These are phyloP conservation scores for Nemania sp. DNA, from an alignment of 2,329 filamentous ascomycete genomes.

Conservation along the genomic window DNA sequence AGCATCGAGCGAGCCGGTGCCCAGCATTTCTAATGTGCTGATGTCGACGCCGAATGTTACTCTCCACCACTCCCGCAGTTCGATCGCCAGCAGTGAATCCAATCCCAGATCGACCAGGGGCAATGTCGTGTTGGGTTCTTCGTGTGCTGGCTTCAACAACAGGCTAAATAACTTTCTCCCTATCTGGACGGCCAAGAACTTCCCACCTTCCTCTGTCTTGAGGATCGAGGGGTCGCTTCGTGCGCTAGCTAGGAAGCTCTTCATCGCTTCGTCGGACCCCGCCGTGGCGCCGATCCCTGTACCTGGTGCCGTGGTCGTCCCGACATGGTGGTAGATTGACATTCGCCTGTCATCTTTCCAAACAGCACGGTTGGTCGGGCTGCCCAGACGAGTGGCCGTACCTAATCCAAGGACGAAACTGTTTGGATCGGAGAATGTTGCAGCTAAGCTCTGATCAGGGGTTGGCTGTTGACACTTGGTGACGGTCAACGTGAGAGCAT, in stretches of 20 bases:
- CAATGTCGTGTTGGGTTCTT: background rate
- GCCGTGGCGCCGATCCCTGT: background rate
- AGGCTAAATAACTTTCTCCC: background rate
- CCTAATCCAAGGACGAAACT: background rate
- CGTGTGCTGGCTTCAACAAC: background rate
- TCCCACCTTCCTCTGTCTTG: background rate
- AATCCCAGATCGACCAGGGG: conserved; percentile 9
- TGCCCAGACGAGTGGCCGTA: background rate
- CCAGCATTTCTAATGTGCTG: conserved; percentile 10
- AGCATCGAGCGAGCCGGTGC: too few species aligned
- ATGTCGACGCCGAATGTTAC: conserved; percentile 16
- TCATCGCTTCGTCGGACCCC: background rate
- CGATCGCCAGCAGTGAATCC: conserved; percentile 24
- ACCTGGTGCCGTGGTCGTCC: background rate
- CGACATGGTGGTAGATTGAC: background rate
- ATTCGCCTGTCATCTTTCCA: background rate
- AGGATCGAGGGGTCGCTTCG: background rate
- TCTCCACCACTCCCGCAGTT: conserved; percentile 48
- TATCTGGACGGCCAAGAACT: background rate
- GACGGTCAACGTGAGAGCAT: too few species aligned
- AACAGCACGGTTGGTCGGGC: background rate
- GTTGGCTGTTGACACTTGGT: too few species aligned
- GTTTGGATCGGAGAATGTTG: background rate
- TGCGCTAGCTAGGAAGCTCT: background rate
- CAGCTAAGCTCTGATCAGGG: too few species aligned